phyloP scores from a whole-genome alignment of 78 protist genomes.

The Monosiga brevicollis region DNA sequence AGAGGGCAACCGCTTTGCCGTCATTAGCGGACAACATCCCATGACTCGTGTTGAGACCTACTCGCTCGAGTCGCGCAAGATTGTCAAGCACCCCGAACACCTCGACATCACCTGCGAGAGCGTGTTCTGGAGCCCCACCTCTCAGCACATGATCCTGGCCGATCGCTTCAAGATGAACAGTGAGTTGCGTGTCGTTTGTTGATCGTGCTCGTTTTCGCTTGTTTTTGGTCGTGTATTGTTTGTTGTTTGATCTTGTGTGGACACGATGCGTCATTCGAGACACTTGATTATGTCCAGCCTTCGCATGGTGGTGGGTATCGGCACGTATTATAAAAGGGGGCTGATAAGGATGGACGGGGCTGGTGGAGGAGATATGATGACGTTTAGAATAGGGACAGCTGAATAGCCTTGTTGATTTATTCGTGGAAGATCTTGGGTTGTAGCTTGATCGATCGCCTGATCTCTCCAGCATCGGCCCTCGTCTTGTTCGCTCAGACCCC shows the following conservation, averaged over 20 bases:
- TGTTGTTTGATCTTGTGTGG: background rate
- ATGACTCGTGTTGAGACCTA: background rate
- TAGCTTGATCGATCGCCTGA: background rate
- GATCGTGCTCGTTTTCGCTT: background rate
- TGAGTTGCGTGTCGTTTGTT: constrained; percentile 2
- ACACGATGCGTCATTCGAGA: background rate
- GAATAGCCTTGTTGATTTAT: background rate
- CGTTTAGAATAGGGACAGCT: background rate
- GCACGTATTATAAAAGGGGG: too few relatives aligned
- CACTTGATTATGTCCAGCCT: background rate
- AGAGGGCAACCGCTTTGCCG: constrained; percentile 17
- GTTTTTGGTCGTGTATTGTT: background rate
- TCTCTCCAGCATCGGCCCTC: background rate
- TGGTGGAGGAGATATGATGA: background rate
- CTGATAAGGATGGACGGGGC: too few relatives aligned
- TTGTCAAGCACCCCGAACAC: background rate
- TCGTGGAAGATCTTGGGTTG: background rate
- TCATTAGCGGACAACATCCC: constrained; percentile 23
- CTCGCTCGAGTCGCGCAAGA: constrained; percentile 3
- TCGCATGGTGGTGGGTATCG: background rate
- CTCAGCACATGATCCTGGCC: constrained; percentile 21
- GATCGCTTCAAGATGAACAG: constrained; percentile 2
- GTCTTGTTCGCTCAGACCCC: background rate
- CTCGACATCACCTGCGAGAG: background rate
- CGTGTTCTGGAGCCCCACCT: constrained; percentile 42